Evolutionary conservation across 2,329 filamentous ascomycete species (phyloP).

Genomic region (Arthrobotrys iridis): DNA sequence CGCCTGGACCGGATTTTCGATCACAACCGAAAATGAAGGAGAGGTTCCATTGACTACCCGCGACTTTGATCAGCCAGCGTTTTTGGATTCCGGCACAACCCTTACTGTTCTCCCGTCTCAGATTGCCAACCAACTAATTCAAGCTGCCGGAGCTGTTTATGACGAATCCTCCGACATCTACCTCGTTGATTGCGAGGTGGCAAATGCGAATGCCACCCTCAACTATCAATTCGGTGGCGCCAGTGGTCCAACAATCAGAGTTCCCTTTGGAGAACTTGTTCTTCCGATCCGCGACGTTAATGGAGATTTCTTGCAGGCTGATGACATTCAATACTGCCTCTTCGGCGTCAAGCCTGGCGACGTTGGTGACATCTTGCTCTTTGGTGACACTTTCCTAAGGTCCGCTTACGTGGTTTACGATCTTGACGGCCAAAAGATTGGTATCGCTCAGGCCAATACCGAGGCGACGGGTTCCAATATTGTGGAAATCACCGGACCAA

Average conservation of each 20-base stretch:
- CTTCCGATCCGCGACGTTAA: constrained; percentile 61
- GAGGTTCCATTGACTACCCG: constrained; percentile 63
- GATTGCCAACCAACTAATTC: constrained; percentile 52
- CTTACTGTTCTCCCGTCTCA: constrained; percentile 57
- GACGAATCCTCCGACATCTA: constrained; percentile 37
- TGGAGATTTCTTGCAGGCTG: constrained; percentile 64
- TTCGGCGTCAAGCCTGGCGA: constrained; percentile 71
- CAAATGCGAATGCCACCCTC: constrained; percentile 20
- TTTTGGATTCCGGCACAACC: constrained; percentile 55
- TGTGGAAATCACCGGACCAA: constrained; percentile 42
- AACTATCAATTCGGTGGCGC: constrained; percentile 47
- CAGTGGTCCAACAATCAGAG: constrained; percentile 65
- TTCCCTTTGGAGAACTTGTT: constrained; percentile 67
- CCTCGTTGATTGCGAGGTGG: constrained; percentile 24
- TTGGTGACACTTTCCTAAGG: constrained; percentile 79
- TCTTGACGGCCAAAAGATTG: constrained; percentile 62
- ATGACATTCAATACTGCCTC: constrained; percentile 71
- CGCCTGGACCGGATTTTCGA: constrained; percentile 74
- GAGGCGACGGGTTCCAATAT: constrained; percentile 29
- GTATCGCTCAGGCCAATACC: constrained; percentile 39
- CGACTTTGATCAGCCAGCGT: constrained; percentile 58
- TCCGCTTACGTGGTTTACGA: constrained; percentile 81
- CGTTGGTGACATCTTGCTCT: constrained; percentile 66
- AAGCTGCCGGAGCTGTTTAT: constrained; percentile 59
- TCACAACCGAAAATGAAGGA: constrained; percentile 66